These are phyloP conservation scores for Fremontodendron californicum DNA, from an alignment of 345 rosid species.

Conservation along the genomic window DNA sequence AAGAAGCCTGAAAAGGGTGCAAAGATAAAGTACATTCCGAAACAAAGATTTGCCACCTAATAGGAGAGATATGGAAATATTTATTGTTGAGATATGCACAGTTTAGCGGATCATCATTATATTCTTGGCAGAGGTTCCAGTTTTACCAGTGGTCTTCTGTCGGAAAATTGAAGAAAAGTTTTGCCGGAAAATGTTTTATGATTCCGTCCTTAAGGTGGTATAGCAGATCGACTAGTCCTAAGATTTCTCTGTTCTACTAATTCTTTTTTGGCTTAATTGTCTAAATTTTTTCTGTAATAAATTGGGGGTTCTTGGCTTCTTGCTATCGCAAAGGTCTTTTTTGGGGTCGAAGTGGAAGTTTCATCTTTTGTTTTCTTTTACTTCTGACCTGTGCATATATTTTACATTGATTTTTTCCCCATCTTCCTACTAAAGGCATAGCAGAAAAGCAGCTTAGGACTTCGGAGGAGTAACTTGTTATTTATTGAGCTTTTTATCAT, in stretches of 20 bases:
- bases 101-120: constrained; percentile 22
- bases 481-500: background rate
- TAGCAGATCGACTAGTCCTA: constrained; percentile 11
- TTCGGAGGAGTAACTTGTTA: background rate
- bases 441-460: background rate
- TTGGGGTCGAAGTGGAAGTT: background rate
- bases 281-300: constrained; percentile 35
- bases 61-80: constrained; percentile 9
- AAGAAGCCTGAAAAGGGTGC: constrained; percentile 54
- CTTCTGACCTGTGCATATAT: background rate
- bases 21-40: constrained; percentile 72
- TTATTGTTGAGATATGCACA: constrained; percentile 39
- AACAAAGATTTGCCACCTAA: constrained; percentile 41
- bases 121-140: constrained; percentile 65
- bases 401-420: background rate
- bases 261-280: constrained; percentile 16
- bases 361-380: background rate
- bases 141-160: constrained; percentile 60
- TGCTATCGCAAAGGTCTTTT: constrained; percentile 15
- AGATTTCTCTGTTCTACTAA: background rate
- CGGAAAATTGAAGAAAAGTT: constrained; percentile 24
- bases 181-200: constrained; percentile 26
- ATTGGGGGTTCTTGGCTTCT: constrained; percentile 16
- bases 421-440: background rate
- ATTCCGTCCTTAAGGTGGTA: constrained; percentile 4